phyloP scores from a whole-genome alignment of 129 eudicot genomes.

The Ambrosia trifida region DNA sequence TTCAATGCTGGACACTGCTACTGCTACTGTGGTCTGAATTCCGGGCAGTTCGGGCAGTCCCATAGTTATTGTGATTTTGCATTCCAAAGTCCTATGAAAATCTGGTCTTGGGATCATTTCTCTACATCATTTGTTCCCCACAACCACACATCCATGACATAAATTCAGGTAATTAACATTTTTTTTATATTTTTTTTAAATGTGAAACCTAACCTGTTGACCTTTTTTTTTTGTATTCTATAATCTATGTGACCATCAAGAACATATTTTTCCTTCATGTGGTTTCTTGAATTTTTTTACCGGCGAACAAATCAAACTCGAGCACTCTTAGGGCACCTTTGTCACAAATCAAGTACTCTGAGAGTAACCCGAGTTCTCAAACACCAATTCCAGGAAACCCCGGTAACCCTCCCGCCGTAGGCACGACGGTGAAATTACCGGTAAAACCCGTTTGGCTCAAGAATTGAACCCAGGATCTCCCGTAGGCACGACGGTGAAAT shows the following conservation, averaged over 20 bases:
- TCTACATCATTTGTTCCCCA: slow-evolving; percentile 52
- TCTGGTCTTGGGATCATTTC: slow-evolving; percentile 54
- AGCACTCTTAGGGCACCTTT: too few relatives aligned
- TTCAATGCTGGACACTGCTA: slow-evolving; percentile 20
- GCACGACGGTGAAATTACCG: too few relatives aligned
- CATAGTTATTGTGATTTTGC: slow-evolving; percentile 30
- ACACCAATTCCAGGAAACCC: too few relatives aligned
- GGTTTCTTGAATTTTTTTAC: slow-evolving; percentile 7
- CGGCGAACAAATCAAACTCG: too few relatives aligned
- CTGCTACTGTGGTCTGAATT: slow-evolving; percentile 29
- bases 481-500: too few relatives aligned
- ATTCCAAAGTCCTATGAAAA: slow-evolving; percentile 18
- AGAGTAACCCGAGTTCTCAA: too few relatives aligned
- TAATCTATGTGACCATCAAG: slow-evolving; percentile 13
- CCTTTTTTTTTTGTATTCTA: slow-evolving; percentile 29
- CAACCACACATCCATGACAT: slow-evolving; percentile 56
- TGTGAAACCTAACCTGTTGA: slow-evolving; percentile 23
- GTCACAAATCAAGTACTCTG: too few relatives aligned
- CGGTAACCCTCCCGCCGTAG: too few relatives aligned
- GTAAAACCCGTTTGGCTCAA: too few relatives aligned
- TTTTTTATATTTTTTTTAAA: background rate
- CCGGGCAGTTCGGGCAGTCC: slow-evolving; percentile 39
- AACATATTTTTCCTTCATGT: slow-evolving; percentile 8
- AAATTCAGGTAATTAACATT: slow-evolving; percentile 56
- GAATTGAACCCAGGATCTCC: too few relatives aligned